Conservation (phyloP, 805 yeast species). For the Cyberlindnera nakhonratchasimensis region DNA sequence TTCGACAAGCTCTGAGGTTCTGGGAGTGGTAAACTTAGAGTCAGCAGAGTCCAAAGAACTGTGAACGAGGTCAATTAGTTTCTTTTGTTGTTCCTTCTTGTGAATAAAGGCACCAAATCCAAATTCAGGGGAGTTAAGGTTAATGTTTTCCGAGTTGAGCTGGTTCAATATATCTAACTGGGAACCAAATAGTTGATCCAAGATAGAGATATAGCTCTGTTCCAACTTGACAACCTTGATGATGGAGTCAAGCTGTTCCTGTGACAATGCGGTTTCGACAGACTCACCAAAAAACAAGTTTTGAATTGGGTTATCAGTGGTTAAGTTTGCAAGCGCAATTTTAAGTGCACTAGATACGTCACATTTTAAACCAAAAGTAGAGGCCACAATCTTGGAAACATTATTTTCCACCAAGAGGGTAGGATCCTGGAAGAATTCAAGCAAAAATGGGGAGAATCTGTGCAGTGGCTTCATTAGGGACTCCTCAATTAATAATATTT, state of each 20-base stretch:
- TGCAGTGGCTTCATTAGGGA: constrained; percentile 36
- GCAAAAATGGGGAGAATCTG: constrained; percentile 65
- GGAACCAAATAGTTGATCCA: constrained; percentile 60
- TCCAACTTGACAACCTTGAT: constrained; percentile 54
- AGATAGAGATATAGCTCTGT: constrained; percentile 71
- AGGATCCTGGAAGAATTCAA: constrained; percentile 69
- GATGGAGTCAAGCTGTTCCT: constrained; percentile 26
- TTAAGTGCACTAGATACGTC: constrained; percentile 19
- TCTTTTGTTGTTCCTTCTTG: constrained; percentile 45
- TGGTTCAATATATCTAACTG: constrained; percentile 62
- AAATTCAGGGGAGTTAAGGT: constrained; percentile 71
- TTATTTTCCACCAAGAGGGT: constrained; percentile 42
- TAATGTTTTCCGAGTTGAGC: constrained; percentile 39
- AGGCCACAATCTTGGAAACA: constrained; percentile 52
- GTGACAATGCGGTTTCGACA: constrained; percentile 12
- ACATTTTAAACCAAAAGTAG: constrained; percentile 39
- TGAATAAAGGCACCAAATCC: constrained; percentile 78
- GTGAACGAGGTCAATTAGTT: constrained; percentile 27
- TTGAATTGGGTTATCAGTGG: constrained; percentile 54
- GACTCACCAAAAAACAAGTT: constrained; percentile 55
- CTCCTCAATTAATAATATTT: constrained; percentile 63
- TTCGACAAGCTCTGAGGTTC: constrained; percentile 49
- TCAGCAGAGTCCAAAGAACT: constrained; percentile 29
- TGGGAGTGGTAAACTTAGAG: constrained; percentile 38
- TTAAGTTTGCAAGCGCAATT: constrained; percentile 48